Base-by-base conservation (phyloP, 169 alveolate genomes). In the Eimeria praecox region DNA sequence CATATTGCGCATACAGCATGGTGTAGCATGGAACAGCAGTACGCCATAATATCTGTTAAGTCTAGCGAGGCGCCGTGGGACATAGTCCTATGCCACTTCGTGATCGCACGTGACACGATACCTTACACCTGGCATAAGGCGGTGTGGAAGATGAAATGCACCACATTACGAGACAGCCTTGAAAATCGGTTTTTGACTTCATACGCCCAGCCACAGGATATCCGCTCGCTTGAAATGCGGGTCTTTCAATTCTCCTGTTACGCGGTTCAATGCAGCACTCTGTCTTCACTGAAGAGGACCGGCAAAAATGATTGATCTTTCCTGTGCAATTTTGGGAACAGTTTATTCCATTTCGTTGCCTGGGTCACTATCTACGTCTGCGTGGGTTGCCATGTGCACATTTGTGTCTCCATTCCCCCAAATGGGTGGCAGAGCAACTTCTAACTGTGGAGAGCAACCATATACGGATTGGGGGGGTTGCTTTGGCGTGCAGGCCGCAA, bases 401-500 rank as follows among this genome's bases (percentile, higher is more conserved):
- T 56, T 56, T 14, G 38, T 14, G 18, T 16, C 2, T 2, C 16
- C 75, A 5, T 35, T 35, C 49, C n/a, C 80, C 12, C 30, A 12
- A 33, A 30, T 10, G 49, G n/a, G n/a, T 14, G 16, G 49, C 27
- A 35, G 8, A 35, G 80, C 49, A 69, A 27, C 49, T 3, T 27
- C 46, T 24, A 33, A 10, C 44, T 69, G n/a, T 22, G 40, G 42
- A 27, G 24, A n/a, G 3, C 22, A 22, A 22, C 59, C 8, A 6
- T 44, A 2, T 44, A 38, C 6, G 38, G 44, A 33, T n/a, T 18
- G 90, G 20, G 52, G 5, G 35, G 80, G 30, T 33, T 22, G 30
- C 3, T 52, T 56, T 38, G 59, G 59, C 64, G 40, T 52, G 35
- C 38, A 86, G 92, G 92, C 80, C 35, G 92, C 54, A 86, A 10